Base-by-base conservation (phyloP, 23 red algal genomes). In the Gracilaria gracilis region DNA sequence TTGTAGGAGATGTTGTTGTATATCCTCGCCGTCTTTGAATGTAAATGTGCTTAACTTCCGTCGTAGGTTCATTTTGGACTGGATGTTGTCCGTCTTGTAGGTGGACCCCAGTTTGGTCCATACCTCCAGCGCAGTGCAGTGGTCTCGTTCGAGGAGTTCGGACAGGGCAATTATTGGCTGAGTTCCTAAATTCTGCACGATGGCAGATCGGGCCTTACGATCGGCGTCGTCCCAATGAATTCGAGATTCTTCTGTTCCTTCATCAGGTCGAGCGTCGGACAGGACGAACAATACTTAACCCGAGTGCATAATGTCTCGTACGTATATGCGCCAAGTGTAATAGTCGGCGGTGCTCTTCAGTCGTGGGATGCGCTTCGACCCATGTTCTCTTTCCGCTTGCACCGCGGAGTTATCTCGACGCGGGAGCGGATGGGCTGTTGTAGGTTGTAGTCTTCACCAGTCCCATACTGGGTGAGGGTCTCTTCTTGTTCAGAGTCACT, bases 361-460 rank as follows among this genome's bases (percentile, higher is more conserved):
- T 5, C 23, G 72, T 2, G 42, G 35, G 3, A 77, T 77, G 1
- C 36, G 1, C 16, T 47, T 77, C 35, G 36, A 9, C 3, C 46
- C 32, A 24, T 27, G 1, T 4, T 77, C 72, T 47, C 35, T 28
- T 2, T 31, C 72, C 5, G 7, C 72, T 46, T 77, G 34, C 72
- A 77, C 46, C 72, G 72, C 72, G 11, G 72, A 77, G 42, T 77
- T 36, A 3, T 46, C 72, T 77, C 72, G 12, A 47, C 35, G 33
- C 35, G 72, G 3, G 31, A 14, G 72, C 34, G 25, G 9, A 51
- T 9, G 34, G 72, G 31, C n/a, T n/a, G n/a, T n/a, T n/a, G n/a
- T n/a, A n/a, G n/a, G n/a, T n/a, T 77, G 31, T 36, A 47, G 9
- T 32, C 61, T 65, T 65, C 13, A 24, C 61, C 61, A 32, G 25